These are phyloP conservation scores for Phanerochaete carnosa DNA, from an alignment of 768 basidiomycete genomes.

Conservation along the genomic window DNA sequence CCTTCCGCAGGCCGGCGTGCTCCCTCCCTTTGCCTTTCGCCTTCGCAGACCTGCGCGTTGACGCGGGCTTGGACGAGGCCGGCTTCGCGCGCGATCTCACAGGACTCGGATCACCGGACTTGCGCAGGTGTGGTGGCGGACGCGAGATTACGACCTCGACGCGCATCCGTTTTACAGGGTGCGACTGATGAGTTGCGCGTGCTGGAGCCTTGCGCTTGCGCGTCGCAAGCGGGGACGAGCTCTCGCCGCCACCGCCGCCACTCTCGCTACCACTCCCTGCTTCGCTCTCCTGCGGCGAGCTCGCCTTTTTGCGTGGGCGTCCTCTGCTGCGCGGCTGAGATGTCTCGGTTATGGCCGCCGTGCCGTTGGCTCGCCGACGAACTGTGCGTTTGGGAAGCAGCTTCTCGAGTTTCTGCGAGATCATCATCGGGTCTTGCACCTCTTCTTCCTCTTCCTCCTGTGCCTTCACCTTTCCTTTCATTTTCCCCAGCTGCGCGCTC, in stretches of 20 bases:
- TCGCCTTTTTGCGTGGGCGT: neutral
- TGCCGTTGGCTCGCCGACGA: neutral
- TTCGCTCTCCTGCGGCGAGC: constrained; percentile 10
- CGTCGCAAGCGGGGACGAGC: constrained; percentile 7
- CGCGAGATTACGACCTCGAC: constrained; percentile 7
- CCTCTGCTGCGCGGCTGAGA: neutral
- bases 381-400: constrained; percentile 13
- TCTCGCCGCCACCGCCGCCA: constrained; percentile 2
- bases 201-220: constrained; percentile 6
- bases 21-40: neutral
- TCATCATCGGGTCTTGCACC: constrained; percentile 11
- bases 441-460: constrained; percentile 5
- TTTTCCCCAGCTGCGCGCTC: neutral
- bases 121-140: neutral
- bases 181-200: neutral
- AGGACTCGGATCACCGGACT: neutral
- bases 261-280: constrained; percentile 6
- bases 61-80: constrained; percentile 1
- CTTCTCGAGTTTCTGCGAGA: constrained; percentile 17
- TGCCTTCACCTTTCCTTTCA: neutral
- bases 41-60: constrained; percentile 5
- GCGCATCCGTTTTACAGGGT: neutral
- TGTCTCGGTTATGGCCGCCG: neutral
- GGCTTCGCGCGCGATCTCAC: neutral
- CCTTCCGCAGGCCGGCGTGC: constrained; percentile 5